Evolutionary conservation across 2,329 filamentous ascomycete genomes (phyloP), one percentile per base, ranked within the genome.

Genomic region (Coniochaeta sp.): DNA sequence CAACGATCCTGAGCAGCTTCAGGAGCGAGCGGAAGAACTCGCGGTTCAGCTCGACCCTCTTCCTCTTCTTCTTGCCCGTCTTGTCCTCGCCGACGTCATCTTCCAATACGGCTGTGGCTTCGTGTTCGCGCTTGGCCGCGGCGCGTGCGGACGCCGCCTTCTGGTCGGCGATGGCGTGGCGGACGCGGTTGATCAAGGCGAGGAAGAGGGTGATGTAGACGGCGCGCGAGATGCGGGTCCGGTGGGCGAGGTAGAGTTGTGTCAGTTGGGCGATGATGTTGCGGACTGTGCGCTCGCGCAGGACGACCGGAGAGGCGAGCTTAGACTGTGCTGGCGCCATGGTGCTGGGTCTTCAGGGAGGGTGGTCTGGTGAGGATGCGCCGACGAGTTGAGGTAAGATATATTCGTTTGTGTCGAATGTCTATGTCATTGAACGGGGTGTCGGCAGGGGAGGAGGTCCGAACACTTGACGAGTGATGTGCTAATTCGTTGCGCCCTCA

Each of bases 41-140:
- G 69, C 91, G 83, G 73, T 99, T 96, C 66, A 99, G 78, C 76
- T 96, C 93, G 59, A 97, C 93, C 76, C 90, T 93, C 77, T 91
- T 91, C 69, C 83, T 84, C 64, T 77, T 79, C 60, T 38, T 56
- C 34, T 73, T 76, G 61, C 64, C 62, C 24, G 67, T 66, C 36
- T 69, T 65, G 65, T 44, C 63, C 14, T 59, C 73, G 16, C 59
- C 73, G 16, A 74, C 65, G 66, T 69, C 64, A 65, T 69, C 77
- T 69, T 71, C 81, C 17, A 56, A n/a, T 4, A 6, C 54, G 66
- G 73, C 85, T 68, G 74, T 82, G 69, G 70, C 86, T 73, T 72
- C 81, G 69, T 73, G 75, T 34, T 75, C 72, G 64, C 81, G 77
- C 67, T 80, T 75, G 65, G 86, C 83, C 6, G 85, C 84, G 62